Conservation (phyloP, 2,329 filamentous ascomycete species). For the Domatiomyces globalis region DNA sequence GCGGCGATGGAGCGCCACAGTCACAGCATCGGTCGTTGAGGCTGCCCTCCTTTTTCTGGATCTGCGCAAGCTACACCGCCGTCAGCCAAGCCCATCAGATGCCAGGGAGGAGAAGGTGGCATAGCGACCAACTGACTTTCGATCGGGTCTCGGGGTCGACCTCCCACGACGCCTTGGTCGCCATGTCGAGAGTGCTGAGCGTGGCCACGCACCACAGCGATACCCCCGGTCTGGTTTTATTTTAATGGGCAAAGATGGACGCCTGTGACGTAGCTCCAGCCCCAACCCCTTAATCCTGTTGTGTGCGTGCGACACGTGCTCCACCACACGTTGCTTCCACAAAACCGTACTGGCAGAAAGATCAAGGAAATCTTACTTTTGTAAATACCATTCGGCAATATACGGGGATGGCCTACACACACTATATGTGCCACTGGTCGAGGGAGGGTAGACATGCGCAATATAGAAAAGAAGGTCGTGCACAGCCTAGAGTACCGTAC, state of each 20-base stretch:
- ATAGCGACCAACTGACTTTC: conserved; percentile 48
- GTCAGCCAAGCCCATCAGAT: background rate
- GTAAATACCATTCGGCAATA: background rate
- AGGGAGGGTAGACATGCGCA: background rate
- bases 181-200: conserved; percentile 8
- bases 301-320: background rate
- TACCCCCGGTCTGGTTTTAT: background rate
- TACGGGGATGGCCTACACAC: background rate
- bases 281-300: background rate
- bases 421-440: background rate
- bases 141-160: conserved; percentile 93
- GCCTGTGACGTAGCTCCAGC: background rate
- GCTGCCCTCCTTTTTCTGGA: conserved; percentile 62
- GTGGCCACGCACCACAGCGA: background rate
- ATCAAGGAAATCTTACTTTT: background rate
- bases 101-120: background rate
- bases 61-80: conserved; percentile 57
- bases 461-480: background rate
- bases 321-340: background rate
- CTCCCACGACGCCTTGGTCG: conserved; percentile 63
- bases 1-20: conserved; percentile 85
- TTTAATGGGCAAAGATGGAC: background rate
- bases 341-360: background rate
- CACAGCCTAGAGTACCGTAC: too few species aligned
- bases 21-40: conserved; percentile 88